phyloP scores from a whole-genome alignment of 192 early-diverging fungal species.

The Martensiomyces pterosporus region DNA sequence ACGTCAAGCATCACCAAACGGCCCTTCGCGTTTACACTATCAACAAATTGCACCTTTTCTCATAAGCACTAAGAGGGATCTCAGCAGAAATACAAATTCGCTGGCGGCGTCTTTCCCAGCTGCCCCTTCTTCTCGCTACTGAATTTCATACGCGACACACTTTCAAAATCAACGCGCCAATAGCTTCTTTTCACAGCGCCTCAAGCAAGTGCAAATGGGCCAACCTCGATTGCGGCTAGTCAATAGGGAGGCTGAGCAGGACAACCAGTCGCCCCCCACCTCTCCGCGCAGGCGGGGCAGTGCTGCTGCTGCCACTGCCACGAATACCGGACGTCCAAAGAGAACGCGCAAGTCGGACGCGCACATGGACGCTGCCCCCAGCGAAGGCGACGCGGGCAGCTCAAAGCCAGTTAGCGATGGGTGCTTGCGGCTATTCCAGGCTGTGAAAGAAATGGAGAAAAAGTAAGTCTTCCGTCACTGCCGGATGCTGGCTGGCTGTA shows the following conservation, averaged over 20 bases:
- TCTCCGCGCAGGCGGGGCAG: too few species aligned
- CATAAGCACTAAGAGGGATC: neutral
- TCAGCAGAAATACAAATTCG: too few species aligned
- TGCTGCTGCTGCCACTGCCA: neutral
- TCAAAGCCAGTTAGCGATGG: slow-evolving; percentile 30
- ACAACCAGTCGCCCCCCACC: too few species aligned
- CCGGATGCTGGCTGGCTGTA: neutral
- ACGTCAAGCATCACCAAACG: too few species aligned
- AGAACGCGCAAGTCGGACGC: slow-evolving; percentile 27
- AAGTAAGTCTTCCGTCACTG: slow-evolving; percentile 40
- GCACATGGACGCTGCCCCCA: slow-evolving; percentile 5
- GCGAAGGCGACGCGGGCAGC: slow-evolving; percentile 1
- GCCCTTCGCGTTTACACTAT: neutral
- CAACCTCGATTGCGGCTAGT: slow-evolving; percentile 45
- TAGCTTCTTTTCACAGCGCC: neutral
- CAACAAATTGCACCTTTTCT: neutral
- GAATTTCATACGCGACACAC: neutral
- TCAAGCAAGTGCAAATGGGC: slow-evolving; percentile 19
- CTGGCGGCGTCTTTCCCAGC: too few species aligned
- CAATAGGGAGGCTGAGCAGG: slow-evolving; percentile 20
- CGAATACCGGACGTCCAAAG: slow-evolving; percentile 16
- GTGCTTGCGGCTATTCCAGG: slow-evolving; percentile 40
- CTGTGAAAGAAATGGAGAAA: slow-evolving; percentile 44
- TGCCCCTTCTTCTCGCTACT: neutral
- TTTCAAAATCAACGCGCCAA: neutral